These are phyloP conservation scores for Trichocomaceae sp. DNA, from an alignment of 2,329 filamentous ascomycete species.

Conservation along the genomic window DNA sequence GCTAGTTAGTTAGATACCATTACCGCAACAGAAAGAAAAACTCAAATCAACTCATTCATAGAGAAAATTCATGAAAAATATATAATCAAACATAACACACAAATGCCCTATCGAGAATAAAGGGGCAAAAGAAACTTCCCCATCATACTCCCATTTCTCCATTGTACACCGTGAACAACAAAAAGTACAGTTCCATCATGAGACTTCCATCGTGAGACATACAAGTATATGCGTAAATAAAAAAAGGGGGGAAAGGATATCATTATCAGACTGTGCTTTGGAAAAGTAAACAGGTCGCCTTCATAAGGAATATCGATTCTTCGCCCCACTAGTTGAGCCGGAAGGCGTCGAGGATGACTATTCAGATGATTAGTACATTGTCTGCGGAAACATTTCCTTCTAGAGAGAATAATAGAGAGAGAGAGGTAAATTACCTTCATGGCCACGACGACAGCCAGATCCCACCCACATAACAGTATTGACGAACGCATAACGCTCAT, in stretches of 20 bases:
- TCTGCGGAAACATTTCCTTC: too few species aligned
- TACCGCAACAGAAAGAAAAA: neutral
- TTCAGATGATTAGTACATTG: conserved; percentile 7
- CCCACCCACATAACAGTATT: conserved; percentile 47
- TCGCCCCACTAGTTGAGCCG: conserved; percentile 25
- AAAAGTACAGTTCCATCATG: neutral
- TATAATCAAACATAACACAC: neutral
- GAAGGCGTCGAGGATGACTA: conserved; percentile 34
- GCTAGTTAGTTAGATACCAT: neutral
- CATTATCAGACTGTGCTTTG: neutral
- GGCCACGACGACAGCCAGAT: conserved; percentile 42
- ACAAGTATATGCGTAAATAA: neutral
- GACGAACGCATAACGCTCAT: conserved; percentile 44
- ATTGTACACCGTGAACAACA: conserved; percentile 2
- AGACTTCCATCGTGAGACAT: conserved; percentile 8
- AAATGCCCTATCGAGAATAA: neutral
- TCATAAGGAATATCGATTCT: neutral
- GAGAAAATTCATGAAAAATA: neutral
- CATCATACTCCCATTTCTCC: conserved; percentile 4
- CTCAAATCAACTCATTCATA: too few species aligned
- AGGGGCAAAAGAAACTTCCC: neutral
- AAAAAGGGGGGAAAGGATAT: neutral
- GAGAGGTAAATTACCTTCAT: conserved; percentile 34
- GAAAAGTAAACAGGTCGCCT: neutral
- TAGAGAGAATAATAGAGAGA: neutral